Base-by-base conservation (phyloP, 2,329 filamentous ascomycete genomes). In the Paracamarosporium sp. region DNA sequence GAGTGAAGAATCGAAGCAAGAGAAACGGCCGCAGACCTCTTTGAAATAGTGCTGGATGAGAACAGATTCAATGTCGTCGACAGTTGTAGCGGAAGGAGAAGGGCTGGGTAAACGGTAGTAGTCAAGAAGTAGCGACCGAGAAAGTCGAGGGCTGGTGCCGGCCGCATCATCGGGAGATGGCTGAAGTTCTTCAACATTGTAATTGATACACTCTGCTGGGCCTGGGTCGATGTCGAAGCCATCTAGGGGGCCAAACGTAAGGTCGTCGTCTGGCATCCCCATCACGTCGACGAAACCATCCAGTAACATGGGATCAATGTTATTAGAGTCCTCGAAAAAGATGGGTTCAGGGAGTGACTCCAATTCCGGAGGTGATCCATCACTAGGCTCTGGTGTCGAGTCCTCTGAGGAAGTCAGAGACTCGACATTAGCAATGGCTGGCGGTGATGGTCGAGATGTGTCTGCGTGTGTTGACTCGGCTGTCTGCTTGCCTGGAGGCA, bases 11-110 rank as follows among this genome's bases (percentile, higher is more conserved):
- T 88, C 86, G 64, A 87, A 89, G 57, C 83, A 86, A n/a, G 86
- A 88, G 69, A 86, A 88, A 9, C 88, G 73, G 3, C 80, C 81
- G 47, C 85, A 86, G 3, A 88, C 85, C 57, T 87, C 84, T 63
- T 84, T 84, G 74, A 88, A 88, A 63, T 88, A 88, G 63, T 88
- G 86, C 46, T 87, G 85, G 9, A 88, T 82, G 15, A 88, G 75
- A 44, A 84, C 80, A 45, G 83, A 86, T 3, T 83, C 82, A 17
- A 82, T 76, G 45, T 85, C 82, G 55, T 73, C 69, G n/a, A 66
- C 59, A 25, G 82, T 63, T 28, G 70, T 66, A 55, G 66, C 33
- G 57, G 72, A 56, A 40, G 76, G 65, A 56, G 77, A 64, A 51
- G 75, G 65, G 56, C 66, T 65, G 54, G 75, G 70, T 50, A 76